Percentiles rank a stretch among this genome's conserved stretches.
phyloP scores from a whole-genome alignment of 1,284 basidiomycete species.

The Cutaneotrichosporon sp. region DNA sequence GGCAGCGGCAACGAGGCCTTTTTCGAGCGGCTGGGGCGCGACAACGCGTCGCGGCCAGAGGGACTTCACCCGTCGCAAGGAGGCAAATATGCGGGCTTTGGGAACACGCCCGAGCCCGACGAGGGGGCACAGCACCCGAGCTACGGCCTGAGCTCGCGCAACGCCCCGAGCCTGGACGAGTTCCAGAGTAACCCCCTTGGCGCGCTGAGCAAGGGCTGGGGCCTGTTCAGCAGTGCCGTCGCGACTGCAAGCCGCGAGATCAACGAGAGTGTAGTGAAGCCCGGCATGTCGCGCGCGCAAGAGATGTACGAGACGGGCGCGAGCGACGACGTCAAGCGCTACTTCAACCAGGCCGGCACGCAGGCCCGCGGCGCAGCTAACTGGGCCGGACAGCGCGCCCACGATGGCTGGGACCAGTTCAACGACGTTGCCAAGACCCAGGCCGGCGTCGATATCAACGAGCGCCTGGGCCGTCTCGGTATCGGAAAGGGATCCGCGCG shows the following conservation, averaged over 20 bases:
- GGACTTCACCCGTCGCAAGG: slow-evolving; percentile 48
- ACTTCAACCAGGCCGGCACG: slow-evolving; percentile 21
- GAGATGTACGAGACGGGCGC: slow-evolving; percentile 25
- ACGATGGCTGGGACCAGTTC: slow-evolving; percentile 41
- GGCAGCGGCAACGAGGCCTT: slow-evolving; percentile 44
- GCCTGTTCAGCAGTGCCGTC: slow-evolving; percentile 46
- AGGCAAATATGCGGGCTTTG: slow-evolving; percentile 46
- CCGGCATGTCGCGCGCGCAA: slow-evolving; percentile 35
- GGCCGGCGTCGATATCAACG: slow-evolving; percentile 46
- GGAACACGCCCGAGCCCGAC: slow-evolving; percentile 34
- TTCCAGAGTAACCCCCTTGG: slow-evolving; percentile 43
- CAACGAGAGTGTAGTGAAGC: slow-evolving; percentile 46
- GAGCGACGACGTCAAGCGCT: slow-evolving; percentile 34
- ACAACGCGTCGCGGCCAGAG: slow-evolving; percentile 40
- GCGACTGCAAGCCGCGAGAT: slow-evolving; percentile 39
- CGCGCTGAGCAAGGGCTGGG: slow-evolving; percentile 48
- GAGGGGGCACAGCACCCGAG: slow-evolving; percentile 29
- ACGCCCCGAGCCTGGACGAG: slow-evolving; percentile 43
- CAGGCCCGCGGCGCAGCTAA: slow-evolving; percentile 32
- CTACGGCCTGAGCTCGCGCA: slow-evolving; percentile 38
- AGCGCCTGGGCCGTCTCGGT: slow-evolving; percentile 41
- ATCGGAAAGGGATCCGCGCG: slow-evolving; percentile 15
- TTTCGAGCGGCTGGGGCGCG: slow-evolving; percentile 45
- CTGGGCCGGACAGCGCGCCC: slow-evolving; percentile 36
- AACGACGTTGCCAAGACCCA: slow-evolving; percentile 42